Conservation (phyloP, 31 red algal genomes). For the Asparagopsis taxiformis region DNA sequence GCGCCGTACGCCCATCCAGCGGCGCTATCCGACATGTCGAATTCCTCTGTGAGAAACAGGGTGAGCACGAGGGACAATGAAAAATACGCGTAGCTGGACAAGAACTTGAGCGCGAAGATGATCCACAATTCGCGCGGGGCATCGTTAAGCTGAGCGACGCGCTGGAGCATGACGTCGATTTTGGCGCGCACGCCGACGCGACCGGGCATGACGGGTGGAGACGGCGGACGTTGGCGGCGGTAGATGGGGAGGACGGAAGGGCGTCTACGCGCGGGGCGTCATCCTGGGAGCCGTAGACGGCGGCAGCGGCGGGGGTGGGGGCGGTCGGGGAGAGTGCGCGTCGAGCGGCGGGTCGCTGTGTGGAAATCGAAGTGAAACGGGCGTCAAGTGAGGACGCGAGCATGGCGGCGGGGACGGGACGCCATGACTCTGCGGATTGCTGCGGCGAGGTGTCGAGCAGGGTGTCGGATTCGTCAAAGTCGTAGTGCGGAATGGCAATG, state of each 20-base stretch:
- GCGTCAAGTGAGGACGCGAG: slow-evolving; percentile 69
- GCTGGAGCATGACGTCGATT: slow-evolving; percentile 31
- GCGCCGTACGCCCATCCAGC: slow-evolving; percentile 90
- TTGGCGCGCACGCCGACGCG: slow-evolving; percentile 24
- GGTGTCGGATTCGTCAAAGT: slow-evolving; percentile 8
- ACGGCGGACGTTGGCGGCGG: neutral
- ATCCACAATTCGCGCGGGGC: slow-evolving; percentile 87
- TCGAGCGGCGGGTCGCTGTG: neutral
- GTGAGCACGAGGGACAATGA: slow-evolving; percentile 80
- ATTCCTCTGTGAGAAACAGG: slow-evolving; percentile 81
- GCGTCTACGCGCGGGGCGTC: neutral
- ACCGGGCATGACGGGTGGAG: neutral
- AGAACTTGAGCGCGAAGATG: slow-evolving; percentile 87
- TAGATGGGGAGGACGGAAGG: slow-evolving; percentile 8
- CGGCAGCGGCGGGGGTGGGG: slow-evolving; percentile 12
- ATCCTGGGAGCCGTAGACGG: slow-evolving; percentile 1
- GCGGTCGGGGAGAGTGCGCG: too few species aligned
- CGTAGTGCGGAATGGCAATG: slow-evolving; percentile 27
- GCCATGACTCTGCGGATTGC: slow-evolving; percentile 51
- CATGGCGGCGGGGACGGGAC: slow-evolving; percentile 63
- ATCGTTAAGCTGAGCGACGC: slow-evolving; percentile 31
- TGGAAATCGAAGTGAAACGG: slow-evolving; percentile 11
- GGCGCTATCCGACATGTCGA: slow-evolving; percentile 71
- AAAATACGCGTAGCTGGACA: slow-evolving; percentile 91
- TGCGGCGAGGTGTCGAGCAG: neutral